phyloP scores from a whole-genome alignment of 495 filamentous ascomycete genomes.

The Lindgomyces ingoldianus region DNA sequence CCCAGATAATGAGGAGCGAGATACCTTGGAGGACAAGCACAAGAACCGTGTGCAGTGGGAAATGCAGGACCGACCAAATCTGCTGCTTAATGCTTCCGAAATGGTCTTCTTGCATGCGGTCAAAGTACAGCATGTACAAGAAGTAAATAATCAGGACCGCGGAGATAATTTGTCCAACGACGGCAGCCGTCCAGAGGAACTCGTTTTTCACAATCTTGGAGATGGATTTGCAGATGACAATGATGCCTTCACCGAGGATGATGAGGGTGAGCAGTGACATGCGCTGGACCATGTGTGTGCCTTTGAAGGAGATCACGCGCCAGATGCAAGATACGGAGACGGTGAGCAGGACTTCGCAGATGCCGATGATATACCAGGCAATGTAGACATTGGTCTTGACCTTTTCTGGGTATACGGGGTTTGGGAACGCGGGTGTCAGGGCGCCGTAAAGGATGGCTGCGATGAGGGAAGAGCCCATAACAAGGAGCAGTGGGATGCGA shows the following conservation, averaged over 20 bases:
- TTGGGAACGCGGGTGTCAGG: conserved; percentile 27
- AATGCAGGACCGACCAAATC: conserved; percentile 67
- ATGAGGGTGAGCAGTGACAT: conserved; percentile 69
- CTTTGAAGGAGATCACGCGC: conserved; percentile 61
- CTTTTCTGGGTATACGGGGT: background rate
- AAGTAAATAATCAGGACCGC: conserved; percentile 56
- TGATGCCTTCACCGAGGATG: conserved; percentile 68
- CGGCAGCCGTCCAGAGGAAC: conserved; percentile 53
- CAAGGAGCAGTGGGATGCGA: conserved; percentile 16
- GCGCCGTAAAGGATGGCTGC: conserved; percentile 33
- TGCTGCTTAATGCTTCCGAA: conserved; percentile 60
- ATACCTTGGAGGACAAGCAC: conserved; percentile 63
- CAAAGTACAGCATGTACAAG: conserved; percentile 71
- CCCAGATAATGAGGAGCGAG: conserved; percentile 33
- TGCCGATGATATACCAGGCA: conserved; percentile 61
- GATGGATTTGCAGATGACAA: conserved; percentile 53
- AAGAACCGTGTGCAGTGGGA: conserved; percentile 67
- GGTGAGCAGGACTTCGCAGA: conserved; percentile 56
- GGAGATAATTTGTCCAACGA: conserved; percentile 49
- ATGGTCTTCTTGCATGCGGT: conserved; percentile 54
- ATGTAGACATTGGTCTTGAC: conserved; percentile 53
- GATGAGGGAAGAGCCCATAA: conserved; percentile 29
- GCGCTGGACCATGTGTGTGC: conserved; percentile 65
- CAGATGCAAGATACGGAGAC: conserved; percentile 58
- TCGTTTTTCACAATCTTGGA: conserved; percentile 58